A percentile compares a stretch with the other conserved stretches of the same genome.
Conservation (phyloP, 83 land plant genomes). For the Thuja plicata region DNA sequence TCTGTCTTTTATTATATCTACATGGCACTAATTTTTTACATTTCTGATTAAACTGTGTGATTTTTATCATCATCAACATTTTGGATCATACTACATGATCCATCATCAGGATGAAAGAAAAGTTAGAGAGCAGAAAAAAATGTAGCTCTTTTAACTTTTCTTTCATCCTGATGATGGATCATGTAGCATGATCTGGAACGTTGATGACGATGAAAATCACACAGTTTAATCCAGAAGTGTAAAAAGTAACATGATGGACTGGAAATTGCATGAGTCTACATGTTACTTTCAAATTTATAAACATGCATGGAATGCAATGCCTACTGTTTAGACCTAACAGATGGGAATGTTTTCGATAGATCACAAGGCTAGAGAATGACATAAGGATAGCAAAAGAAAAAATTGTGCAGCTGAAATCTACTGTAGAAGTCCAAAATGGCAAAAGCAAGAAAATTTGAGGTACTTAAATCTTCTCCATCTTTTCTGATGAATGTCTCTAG, state of each 20-base stretch:
- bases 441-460: not conserved
- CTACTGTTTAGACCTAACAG: not conserved
- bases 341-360: not conserved
- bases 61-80: too few species aligned
- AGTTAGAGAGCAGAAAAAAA: too few species aligned
- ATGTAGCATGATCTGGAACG: too few species aligned
- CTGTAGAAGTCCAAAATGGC: not conserved
- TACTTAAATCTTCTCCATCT: not conserved
- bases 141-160: too few species aligned
- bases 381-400: not conserved
- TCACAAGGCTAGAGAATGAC: constrained; percentile 10
- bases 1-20: not conserved
- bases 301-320: not conserved
- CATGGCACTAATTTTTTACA: not conserved
- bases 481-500: not conserved
- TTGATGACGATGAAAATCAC: too few species aligned
- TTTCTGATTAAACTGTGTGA: too few species aligned
- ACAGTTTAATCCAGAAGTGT: too few species aligned
- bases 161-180: too few species aligned
- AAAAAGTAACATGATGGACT: too few species aligned
- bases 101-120: too few species aligned
- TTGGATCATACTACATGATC: too few species aligned
- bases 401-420: not conserved
- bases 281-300: not conserved
- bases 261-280: too few species aligned